Conservation (phyloP, 2,329 filamentous ascomycete genomes). For the Fusarium graminum region DNA sequence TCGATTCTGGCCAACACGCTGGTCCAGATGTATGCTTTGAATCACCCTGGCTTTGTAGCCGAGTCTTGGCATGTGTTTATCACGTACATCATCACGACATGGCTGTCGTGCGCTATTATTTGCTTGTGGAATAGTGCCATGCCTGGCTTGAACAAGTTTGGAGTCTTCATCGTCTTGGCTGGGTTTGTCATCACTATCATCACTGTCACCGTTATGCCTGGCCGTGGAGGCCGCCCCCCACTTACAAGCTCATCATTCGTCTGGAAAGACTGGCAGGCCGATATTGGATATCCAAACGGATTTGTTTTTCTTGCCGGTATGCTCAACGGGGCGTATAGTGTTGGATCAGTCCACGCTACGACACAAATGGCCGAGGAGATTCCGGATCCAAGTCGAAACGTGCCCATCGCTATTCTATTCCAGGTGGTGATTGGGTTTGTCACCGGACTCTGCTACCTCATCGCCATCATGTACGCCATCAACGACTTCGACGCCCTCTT, state of each 20-base stretch:
- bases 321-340: slow-evolving; percentile 76
- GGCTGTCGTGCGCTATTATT: slow-evolving; percentile 56
- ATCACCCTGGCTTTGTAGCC: slow-evolving; percentile 54
- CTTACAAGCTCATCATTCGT: slow-evolving; percentile 56
- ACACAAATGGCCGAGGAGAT: slow-evolving; percentile 76
- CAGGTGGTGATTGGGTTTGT: slow-evolving; percentile 65
- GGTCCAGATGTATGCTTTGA: slow-evolving; percentile 60
- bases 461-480: slow-evolving; percentile 70
- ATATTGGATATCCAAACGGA: slow-evolving; percentile 57
- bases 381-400: slow-evolving; percentile 62
- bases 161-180: slow-evolving; percentile 62
- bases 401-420: slow-evolving; percentile 66
- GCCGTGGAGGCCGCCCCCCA: slow-evolving; percentile 45
- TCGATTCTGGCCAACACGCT: slow-evolving; percentile 58
- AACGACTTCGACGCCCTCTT: slow-evolving; percentile 66
- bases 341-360: slow-evolving; percentile 75
- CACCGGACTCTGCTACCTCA: slow-evolving; percentile 65
- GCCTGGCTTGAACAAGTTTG: slow-evolving; percentile 66
- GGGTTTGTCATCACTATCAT: slow-evolving; percentile 68
- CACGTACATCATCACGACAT: slow-evolving; percentile 57
- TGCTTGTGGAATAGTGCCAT: slow-evolving; percentile 68
- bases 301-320: slow-evolving; percentile 59
- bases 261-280: slow-evolving; percentile 57
- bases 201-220: slow-evolving; percentile 67
- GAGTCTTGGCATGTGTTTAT: slow-evolving; percentile 61